Conservation (phyloP, 306 rosid species). For the Parietaria judaica region DNA sequence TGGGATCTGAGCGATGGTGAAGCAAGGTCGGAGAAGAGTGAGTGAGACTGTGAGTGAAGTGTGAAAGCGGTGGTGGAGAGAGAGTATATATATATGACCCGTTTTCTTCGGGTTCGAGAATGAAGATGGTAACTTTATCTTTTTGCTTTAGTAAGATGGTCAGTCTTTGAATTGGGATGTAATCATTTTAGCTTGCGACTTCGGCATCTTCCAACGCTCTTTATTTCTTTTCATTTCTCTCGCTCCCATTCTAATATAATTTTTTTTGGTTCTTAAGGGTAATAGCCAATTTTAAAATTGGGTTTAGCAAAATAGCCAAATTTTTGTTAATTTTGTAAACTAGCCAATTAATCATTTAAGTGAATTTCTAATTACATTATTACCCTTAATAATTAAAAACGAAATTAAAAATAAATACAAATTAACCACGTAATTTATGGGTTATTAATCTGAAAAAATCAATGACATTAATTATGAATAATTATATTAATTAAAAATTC, state of each 20-base stretch:
- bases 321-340: no score
- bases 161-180: slow-evolving; percentile 10
- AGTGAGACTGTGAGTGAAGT: background rate
- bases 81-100: slow-evolving; percentile 42
- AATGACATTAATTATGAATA: no score
- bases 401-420: no score
- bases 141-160: background rate
- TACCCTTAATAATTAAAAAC: no score
- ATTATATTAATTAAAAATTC: no score
- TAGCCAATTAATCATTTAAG: no score
- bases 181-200: slow-evolving; percentile 24
- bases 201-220: background rate
- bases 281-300: no score
- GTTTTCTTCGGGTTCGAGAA: slow-evolving; percentile 28
- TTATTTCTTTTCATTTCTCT: background rate
- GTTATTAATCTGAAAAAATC: no score
- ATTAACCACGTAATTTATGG: no score
- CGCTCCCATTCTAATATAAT: background rate
- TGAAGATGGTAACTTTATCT: background rate
- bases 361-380: no score
- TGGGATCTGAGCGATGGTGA: slow-evolving; percentile 45
- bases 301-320: no score
- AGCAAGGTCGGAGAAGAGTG: slow-evolving; percentile 4
- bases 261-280: no score
- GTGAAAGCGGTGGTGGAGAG: slow-evolving; percentile 1